Conservation (phyloP, 495 filamentous ascomycete species). For the Aspergillus baeticus region DNA sequence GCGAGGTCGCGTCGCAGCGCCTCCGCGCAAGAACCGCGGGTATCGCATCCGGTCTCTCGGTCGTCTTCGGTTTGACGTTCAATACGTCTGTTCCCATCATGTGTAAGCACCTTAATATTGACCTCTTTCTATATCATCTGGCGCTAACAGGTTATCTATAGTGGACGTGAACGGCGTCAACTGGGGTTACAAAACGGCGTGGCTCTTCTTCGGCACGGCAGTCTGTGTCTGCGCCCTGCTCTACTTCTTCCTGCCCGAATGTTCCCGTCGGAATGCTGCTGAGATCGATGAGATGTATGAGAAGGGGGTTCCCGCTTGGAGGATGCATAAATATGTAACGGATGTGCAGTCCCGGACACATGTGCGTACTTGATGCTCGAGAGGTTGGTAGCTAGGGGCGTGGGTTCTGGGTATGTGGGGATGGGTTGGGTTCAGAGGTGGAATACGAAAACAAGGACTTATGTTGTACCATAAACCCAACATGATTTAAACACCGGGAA, state of each 20-base stretch:
- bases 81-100: neutral
- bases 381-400: no score
- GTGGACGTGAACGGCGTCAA: neutral
- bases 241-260: neutral
- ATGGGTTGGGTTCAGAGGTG: no score
- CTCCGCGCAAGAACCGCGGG: neutral
- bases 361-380: neutral
- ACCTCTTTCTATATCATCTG: no score
- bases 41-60: neutral
- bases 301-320: neutral
- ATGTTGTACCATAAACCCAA: no score
- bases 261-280: neutral
- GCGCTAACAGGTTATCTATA: no score
- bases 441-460: no score
- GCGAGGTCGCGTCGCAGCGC: neutral
- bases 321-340: neutral
- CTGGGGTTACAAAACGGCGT: conserved; percentile 1
- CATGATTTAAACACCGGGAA: no score
- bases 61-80: neutral
- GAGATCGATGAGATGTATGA: conserved; percentile 1
- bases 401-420: no score
- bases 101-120: no score
- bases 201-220: neutral
- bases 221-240: neutral
- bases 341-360: neutral